Base-by-base conservation (phyloP, 164 flowering plant genomes). In the Piper longum region DNA sequence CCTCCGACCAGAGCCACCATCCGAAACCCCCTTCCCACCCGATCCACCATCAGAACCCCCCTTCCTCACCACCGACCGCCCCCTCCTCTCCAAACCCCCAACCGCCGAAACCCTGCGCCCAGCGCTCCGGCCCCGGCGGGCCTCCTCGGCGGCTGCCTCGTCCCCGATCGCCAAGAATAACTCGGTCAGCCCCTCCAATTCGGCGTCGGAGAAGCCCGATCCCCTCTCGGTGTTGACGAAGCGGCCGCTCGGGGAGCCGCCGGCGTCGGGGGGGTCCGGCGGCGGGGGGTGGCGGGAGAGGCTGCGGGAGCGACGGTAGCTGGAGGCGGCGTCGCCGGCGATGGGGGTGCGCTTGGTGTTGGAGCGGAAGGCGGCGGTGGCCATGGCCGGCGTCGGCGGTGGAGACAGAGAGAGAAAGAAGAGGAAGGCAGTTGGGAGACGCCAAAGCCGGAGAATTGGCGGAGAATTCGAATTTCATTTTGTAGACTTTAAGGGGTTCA, bases 301-400 rank as follows among this genome's bases (percentile, higher is more conserved):
- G 66, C 92, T 86, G 66, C 87, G 69, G 3, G 88, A 74, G 42
- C 95, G 82, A 43, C 86, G 87, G 78, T 78, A 85, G 65, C 76
- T 71, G 48, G 81, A 76, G 41, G 51, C 70, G 56, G 77, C 65
- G 61, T 75, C 75, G 12, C 72, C 64, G 13, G 64, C 17, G 1
- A 71, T 1, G 16, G 79, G 39, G 67, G 59, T 5, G 57, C 98
- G 64, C 79, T 76, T 82, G 11, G 91, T 76, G 11, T 88, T 82
- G 3, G 98, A 91, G 62, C 77, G 87, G 82, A 91, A 91, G 26
- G 98, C 86, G 2, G 98, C 79, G 2, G 96, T 79, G 43, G 91
- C 90, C 96, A 83, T 90, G 52, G 52, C 52, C 79, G 2, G 96
- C 78, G 43, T 90, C 90, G 95, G 82, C 88, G 52, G 52, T 14